Conservation (phyloP, 1,139 yeast genomes). For the Hyphopichia buzzinii region DNA sequence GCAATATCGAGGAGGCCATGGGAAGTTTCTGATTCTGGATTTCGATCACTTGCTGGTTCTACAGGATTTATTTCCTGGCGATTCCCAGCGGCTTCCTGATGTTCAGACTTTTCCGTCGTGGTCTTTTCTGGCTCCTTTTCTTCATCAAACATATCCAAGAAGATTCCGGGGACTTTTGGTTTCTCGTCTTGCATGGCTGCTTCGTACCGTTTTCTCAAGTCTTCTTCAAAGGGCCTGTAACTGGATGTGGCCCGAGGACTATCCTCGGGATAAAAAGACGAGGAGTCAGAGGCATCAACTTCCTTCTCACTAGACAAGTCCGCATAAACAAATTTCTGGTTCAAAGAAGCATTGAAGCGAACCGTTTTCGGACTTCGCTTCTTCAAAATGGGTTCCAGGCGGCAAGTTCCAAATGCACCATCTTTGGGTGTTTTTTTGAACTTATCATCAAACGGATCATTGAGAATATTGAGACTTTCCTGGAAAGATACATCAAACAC, state of each 20-base stretch:
- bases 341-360: neutral
- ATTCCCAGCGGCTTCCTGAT: too few relatives aligned
- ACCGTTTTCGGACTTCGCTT: neutral
- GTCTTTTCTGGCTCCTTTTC: too few relatives aligned
- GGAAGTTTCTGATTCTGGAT: too few relatives aligned
- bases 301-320: neutral
- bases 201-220: neutral
- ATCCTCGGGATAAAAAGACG: neutral
- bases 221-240: neutral
- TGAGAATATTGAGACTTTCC: neutral
- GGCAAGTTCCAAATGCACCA: neutral
- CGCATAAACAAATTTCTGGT: neutral
- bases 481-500: constrained; percentile 1
- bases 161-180: neutral
- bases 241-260: neutral
- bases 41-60: too few relatives aligned
- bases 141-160: neutral
- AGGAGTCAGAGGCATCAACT: neutral
- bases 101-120: too few relatives aligned
- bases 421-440: constrained; percentile 1
- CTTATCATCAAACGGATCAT: neutral
- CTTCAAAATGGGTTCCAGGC: neutral
- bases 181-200: neutral
- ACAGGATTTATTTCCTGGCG: too few relatives aligned
- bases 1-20: too few relatives aligned